Base-by-base conservation (phyloP, 306 rosid species). In the Trifolium subterraneum region DNA sequence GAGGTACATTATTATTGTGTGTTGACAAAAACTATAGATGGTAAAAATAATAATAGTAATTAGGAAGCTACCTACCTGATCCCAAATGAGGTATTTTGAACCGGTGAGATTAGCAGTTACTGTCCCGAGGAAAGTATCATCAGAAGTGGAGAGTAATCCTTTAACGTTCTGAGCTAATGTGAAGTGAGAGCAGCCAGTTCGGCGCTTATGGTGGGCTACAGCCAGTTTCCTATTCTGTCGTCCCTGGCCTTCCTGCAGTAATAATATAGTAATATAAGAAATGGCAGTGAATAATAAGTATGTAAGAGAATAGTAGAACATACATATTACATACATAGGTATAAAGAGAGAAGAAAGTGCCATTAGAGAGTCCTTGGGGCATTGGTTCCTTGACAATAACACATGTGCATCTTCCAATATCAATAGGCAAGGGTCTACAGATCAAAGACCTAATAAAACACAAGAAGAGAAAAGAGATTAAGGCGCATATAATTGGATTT, bases 221-320 rank as follows among this genome's bases (percentile, higher is more conserved):
- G 95, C 97, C 16, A 94, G 87, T 68, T 94, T 94, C 83, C 97
- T 75, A 61, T 91, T 93, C 86, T 88, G 93, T 58, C 96, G 75
- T 66, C 96, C 98, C 70, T 87, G 84, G 16, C 98, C 98, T 88
- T 94, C 98, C 98, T 90, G 27, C 1, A 54, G 22, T 51, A 48
- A 15, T 51, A 50, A 0, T 7, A 1, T 36, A 7, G 7, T 33
- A 1, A 33, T 33, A 33, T 33, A 7, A 36, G 39, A 8, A n/a
- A 51, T 16, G 52, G 52, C 2, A 10, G 44, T 39, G 44, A 39
- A 9, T 39, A 39, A 9, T 39, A 39, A 8, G 44, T 39, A 39
- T 39, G 44, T 2, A 39, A 38, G 1, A 2, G 13, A 1, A 38
- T 1, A 38, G 11, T 39, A 39, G 44, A 3, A 29, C 33, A 29